Conservation (phyloP, 2,329 filamentous ascomycete species). For the Chalaropsis ovoidea region DNA sequence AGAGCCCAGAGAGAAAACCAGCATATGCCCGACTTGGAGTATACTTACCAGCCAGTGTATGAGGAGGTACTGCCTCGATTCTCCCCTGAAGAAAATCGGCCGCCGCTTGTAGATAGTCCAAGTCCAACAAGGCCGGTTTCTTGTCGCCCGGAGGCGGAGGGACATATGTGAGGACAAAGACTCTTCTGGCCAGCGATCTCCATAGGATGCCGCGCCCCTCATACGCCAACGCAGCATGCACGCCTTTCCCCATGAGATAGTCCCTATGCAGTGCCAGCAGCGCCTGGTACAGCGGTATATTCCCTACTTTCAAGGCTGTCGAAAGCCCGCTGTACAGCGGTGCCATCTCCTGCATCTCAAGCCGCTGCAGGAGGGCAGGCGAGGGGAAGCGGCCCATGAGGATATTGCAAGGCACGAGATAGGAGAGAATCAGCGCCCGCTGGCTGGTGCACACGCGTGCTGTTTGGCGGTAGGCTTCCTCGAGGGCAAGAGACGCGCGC, state of each 20-base stretch:
- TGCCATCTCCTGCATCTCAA: constrained; percentile 56
- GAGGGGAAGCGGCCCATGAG: constrained; percentile 78
- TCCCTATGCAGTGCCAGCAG: constrained; percentile 53
- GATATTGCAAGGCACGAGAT: constrained; percentile 72
- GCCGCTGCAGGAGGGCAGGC: constrained; percentile 51
- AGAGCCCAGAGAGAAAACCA: not conserved
- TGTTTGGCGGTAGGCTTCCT: constrained; percentile 68
- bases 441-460: constrained; percentile 55
- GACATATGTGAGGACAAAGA: constrained; percentile 69
- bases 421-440: constrained; percentile 68
- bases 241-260: constrained; percentile 67
- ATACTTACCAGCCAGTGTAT: constrained; percentile 22
- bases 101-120: constrained; percentile 55
- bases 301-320: constrained; percentile 58
- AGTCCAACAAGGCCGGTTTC: constrained; percentile 63
- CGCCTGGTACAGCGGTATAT: constrained; percentile 62
- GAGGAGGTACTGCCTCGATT: constrained; percentile 40
- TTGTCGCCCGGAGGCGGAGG: constrained; percentile 46
- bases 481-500: constrained; percentile 62
- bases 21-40: not conserved
- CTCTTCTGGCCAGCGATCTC: constrained; percentile 67
- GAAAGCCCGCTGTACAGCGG: constrained; percentile 65
- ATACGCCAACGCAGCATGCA: constrained; percentile 65
- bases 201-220: constrained; percentile 73
- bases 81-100: constrained; percentile 56